phyloP scores from a whole-genome alignment of 2,329 filamentous ascomycete genomes.

The Aspergillus proliferans region DNA sequence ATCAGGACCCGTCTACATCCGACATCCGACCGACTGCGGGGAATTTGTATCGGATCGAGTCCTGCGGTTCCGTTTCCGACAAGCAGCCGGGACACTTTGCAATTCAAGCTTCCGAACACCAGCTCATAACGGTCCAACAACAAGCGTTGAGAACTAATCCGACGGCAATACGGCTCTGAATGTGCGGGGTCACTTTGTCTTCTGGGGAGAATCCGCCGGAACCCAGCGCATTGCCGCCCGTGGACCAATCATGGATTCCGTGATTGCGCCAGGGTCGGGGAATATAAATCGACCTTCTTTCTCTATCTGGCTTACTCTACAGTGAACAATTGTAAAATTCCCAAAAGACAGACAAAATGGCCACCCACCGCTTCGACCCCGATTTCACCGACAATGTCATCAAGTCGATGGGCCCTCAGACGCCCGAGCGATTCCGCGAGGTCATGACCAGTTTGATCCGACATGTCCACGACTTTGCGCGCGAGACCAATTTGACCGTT shows the following conservation, averaged over 20 bases:
- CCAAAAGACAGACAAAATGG: conserved; percentile 12
- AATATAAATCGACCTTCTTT: background rate
- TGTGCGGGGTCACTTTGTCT: background rate
- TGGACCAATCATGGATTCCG: background rate
- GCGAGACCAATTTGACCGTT: conserved; percentile 53
- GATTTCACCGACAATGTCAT: conserved; percentile 64
- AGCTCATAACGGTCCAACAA: background rate
- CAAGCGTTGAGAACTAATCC: background rate
- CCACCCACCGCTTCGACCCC: conserved; percentile 37
- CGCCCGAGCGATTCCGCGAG: conserved; percentile 58
- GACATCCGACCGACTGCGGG: background rate
- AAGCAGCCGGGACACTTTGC: background rate
- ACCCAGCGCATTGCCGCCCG: background rate
- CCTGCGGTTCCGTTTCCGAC: background rate
- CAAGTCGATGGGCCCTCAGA: conserved; percentile 66
- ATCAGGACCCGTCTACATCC: background rate
- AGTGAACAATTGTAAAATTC: background rate
- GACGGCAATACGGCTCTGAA: background rate
- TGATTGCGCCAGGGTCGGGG: background rate
- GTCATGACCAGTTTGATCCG: conserved; percentile 51
- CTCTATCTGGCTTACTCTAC: background rate
- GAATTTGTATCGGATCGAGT: background rate
- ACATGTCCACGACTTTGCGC: conserved; percentile 55
- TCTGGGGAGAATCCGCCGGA: background rate
- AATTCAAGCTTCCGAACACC: background rate